A percentile compares a stretch with the other conserved stretches of the same genome.
phyloP scores from a whole-genome alignment of 2,329 filamentous ascomycete species.

The Diaporthe citriasiana region DNA sequence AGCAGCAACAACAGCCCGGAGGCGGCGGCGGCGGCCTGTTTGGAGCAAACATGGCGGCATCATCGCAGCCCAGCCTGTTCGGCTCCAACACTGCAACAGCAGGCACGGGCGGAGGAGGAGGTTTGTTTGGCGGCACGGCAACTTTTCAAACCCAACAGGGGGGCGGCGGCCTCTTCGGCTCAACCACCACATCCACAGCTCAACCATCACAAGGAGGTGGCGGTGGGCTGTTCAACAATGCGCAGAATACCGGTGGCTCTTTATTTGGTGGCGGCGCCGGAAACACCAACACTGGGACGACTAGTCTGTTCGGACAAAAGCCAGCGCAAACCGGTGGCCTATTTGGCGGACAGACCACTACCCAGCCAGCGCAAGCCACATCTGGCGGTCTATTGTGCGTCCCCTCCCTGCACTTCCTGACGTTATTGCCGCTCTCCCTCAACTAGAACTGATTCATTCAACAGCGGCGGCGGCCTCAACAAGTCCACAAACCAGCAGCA shows the following conservation, averaged over 20 bases:
- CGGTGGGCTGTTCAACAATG: conserved; percentile 50
- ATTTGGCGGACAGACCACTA: conserved; percentile 43
- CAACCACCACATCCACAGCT: conserved; percentile 42
- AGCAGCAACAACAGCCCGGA: conserved; percentile 38
- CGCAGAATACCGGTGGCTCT: conserved; percentile 39
- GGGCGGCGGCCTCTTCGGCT: conserved; percentile 53
- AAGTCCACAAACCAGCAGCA: conserved; percentile 45
- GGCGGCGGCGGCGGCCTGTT: conserved; percentile 48
- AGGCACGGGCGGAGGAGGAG: conserved; percentile 36
- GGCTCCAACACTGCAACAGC: conserved; percentile 43
- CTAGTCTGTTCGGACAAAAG: conserved; percentile 54
- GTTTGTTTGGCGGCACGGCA: conserved; percentile 39
- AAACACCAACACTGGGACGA: conserved; percentile 51
- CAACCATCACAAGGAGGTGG: conserved; percentile 45
- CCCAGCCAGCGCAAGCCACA: conserved; percentile 40
- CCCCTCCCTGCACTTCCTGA: background rate
- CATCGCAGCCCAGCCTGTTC: conserved; percentile 43
- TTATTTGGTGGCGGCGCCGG: conserved; percentile 40
- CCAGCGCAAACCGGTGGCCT: conserved; percentile 40
- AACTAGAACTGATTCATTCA: background rate
- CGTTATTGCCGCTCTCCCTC: conserved; percentile 6
- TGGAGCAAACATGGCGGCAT: conserved; percentile 47
- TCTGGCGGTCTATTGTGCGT: conserved; percentile 48
- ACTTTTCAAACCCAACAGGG: conserved; percentile 44
- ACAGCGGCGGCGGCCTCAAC: conserved; percentile 42